Percentiles rank a stretch among this genome's conserved stretches.
Evolutionary conservation across 2,329 filamentous ascomycete genomes (phyloP).

Genomic region (Pseudogymnoascus sp.): DNA sequence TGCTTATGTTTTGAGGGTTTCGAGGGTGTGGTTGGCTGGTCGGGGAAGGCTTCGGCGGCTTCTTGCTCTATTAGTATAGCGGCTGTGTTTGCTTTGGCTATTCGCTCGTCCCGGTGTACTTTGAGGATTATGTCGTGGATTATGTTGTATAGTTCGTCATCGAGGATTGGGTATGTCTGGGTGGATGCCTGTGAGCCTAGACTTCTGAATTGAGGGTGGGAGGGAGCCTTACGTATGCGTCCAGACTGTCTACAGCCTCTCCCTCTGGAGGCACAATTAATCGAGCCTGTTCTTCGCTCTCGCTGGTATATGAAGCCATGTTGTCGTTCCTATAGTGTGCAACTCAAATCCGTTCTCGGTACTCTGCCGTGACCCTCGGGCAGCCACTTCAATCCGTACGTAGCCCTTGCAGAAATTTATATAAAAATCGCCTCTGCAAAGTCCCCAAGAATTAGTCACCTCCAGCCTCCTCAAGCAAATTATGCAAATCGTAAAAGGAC

Average conservation of each 20-base stretch:
- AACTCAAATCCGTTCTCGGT: neutral
- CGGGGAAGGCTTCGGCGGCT: conserved; percentile 20
- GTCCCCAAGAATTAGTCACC: neutral
- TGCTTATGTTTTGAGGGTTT: neutral
- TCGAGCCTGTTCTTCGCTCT: conserved; percentile 28
- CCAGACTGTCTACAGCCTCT: conserved; percentile 37
- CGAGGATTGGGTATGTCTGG: conserved; percentile 58
- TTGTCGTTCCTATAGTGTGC: neutral
- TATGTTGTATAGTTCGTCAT: conserved; percentile 69
- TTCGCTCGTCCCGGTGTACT: conserved; percentile 71
- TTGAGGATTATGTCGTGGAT: conserved; percentile 67
- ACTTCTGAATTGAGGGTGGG: conserved; percentile 2
- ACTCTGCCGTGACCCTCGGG: neutral
- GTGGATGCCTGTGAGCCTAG: conserved; percentile 3
- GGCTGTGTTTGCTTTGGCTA: conserved; percentile 58
- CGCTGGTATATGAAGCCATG: neutral
- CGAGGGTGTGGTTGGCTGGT: conserved; percentile 15
- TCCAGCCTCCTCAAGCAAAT: no score
- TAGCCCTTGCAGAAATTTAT: neutral
- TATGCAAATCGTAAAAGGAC: no score
- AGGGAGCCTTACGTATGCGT: conserved; percentile 48
- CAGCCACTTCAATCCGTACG: neutral
- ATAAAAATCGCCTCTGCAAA: neutral
- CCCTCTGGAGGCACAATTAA: conserved; percentile 45
- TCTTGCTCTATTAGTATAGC: conserved; percentile 55